Evolutionary conservation across 768 basidiomycete genomes (phyloP).

Genomic region (Russula dissimulans): DNA sequence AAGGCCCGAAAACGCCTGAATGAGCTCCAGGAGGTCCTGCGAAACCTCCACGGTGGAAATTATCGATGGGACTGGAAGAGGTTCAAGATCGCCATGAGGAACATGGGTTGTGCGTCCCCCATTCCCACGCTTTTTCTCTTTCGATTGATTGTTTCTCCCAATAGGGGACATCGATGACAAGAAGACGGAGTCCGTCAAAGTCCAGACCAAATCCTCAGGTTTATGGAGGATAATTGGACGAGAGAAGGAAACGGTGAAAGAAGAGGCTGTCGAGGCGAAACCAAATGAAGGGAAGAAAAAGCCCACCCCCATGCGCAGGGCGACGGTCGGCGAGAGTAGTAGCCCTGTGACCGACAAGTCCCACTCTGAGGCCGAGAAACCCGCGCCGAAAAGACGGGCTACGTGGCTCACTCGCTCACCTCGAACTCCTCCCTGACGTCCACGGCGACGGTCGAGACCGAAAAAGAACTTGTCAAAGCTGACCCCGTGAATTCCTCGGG

Average conservation of each 20-base stretch:
- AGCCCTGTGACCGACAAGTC: background rate
- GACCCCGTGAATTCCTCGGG: constrained; percentile 4
- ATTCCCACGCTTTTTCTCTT: background rate
- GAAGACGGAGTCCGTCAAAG: constrained; percentile 52
- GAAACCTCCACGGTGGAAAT: constrained; percentile 64
- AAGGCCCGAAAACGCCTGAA: constrained; percentile 59
- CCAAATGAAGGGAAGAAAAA: constrained; percentile 12
- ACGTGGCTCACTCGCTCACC: constrained; percentile 15
- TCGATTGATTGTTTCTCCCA: background rate
- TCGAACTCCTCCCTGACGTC: constrained; percentile 11
- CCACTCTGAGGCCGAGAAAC: background rate
- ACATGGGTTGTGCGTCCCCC: constrained; percentile 64
- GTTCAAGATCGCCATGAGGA: constrained; percentile 67
- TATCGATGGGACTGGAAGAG: constrained; percentile 82
- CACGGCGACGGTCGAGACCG: background rate
- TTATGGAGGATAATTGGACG: constrained; percentile 42
- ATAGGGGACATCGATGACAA: constrained; percentile 60
- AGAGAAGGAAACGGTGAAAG: constrained; percentile 12
- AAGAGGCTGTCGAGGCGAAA: background rate
- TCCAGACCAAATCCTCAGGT: constrained; percentile 43
- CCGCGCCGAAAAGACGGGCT: background rate
- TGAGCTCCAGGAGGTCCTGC: constrained; percentile 66
- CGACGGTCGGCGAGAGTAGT: constrained; percentile 1
- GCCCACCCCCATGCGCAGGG: constrained; percentile 5
- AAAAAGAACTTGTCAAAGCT: constrained; percentile 7